Conservation (phyloP, 768 basidiomycete genomes). For the Boletellus sp. region DNA sequence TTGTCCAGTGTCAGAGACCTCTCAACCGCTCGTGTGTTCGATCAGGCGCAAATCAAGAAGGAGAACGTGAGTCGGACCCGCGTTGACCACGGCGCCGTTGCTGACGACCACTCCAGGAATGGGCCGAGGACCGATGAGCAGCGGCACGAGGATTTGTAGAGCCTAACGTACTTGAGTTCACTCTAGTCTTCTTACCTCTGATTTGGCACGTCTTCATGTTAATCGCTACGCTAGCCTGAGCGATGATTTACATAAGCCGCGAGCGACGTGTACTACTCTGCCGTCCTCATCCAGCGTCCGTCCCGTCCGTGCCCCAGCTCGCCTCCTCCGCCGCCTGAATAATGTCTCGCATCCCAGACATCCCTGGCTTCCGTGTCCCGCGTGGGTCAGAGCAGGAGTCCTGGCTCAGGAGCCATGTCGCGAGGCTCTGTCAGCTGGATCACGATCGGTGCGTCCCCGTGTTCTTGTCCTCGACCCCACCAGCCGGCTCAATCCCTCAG, state of each 20-base stretch:
- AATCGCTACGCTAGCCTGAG: constrained; percentile 13
- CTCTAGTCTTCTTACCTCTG: constrained; percentile 19
- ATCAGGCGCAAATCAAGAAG: constrained; percentile 95
- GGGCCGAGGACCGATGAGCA: constrained; percentile 84
- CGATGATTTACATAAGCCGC: constrained; percentile 21
- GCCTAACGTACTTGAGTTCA: constrained; percentile 23
- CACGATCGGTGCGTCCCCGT: constrained; percentile 51
- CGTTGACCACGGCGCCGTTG: constrained; percentile 9
- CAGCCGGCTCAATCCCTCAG: constrained; percentile 35
- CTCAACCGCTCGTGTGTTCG: constrained; percentile 4
- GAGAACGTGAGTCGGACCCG: constrained; percentile 74
- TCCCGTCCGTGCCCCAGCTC: neutral
- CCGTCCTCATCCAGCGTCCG: neutral
- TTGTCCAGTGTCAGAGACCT: neutral
- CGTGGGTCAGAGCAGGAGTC: constrained; percentile 54
- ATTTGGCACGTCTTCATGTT: constrained; percentile 18
- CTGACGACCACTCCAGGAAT: constrained; percentile 55
- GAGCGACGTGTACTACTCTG: neutral
- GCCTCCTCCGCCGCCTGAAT: no score
- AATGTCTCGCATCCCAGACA: constrained; percentile 63
- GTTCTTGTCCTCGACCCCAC: neutral
- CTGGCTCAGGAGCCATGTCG: constrained; percentile 68
- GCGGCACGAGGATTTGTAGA: constrained; percentile 18
- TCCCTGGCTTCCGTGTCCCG: constrained; percentile 60
- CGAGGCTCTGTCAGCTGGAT: constrained; percentile 59